phyloP scores from a whole-genome alignment of 305 asterid genomes.

The Andrographis paniculata region DNA sequence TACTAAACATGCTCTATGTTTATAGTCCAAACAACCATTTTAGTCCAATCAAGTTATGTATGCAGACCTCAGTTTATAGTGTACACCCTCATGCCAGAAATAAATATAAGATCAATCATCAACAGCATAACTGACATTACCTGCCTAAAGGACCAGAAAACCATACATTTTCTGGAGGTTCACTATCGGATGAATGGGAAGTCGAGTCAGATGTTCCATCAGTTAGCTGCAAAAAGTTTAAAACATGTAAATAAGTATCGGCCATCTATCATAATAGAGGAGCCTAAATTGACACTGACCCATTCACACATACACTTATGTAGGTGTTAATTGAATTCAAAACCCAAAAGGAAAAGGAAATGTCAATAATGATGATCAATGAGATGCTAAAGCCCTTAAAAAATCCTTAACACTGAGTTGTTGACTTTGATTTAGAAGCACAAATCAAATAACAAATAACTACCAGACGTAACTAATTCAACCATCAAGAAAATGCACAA shows the following conservation, averaged over 20 bases:
- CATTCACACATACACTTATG: neutral
- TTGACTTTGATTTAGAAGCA: no score
- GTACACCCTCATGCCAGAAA: constrained; percentile 8
- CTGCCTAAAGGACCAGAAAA: constrained; percentile 41
- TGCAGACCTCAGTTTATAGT: no score
- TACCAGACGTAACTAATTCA: no score
- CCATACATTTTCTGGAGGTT: constrained; percentile 44
- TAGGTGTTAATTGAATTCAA: constrained; percentile 6
- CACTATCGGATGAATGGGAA: constrained; percentile 46
- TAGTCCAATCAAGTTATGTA: no score
- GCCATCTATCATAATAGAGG: no score
- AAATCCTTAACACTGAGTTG: no score
- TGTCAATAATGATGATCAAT: neutral
- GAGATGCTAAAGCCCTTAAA: neutral
- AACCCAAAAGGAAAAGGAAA: constrained; percentile 6
- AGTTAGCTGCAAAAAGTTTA: constrained; percentile 40
- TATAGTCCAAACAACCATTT: no score
- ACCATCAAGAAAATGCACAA: no score
- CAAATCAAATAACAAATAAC: no score
- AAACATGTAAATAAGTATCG: no score
- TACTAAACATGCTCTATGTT: neutral
- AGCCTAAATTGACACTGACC: no score
- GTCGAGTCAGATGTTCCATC: constrained; percentile 46
- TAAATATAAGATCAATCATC: constrained; percentile 6
- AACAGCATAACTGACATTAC: constrained; percentile 31